Percentiles rank a stretch among this genome's conserved stretches.
These are phyloP conservation scores for Combretum micranthum DNA, from an alignment of 345 rosid genomes.

Conservation along the genomic window DNA sequence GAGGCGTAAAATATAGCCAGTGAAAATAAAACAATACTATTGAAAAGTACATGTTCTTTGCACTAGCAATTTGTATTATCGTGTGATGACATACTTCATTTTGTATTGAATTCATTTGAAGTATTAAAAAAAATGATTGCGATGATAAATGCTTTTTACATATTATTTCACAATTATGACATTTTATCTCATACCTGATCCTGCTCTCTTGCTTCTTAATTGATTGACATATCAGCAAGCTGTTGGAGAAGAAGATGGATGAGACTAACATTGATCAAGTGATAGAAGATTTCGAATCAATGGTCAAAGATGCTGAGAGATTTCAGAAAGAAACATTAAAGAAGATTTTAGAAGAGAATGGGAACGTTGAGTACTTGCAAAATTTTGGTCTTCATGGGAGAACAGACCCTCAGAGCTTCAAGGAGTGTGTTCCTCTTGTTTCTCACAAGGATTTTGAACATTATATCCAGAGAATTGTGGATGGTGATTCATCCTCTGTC, in stretches of 20 bases:
- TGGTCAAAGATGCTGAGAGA: conserved; percentile 55
- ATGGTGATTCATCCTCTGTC: conserved; percentile 57
- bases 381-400: conserved; percentile 65
- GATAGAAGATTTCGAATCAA: conserved; percentile 59
- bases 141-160: no score
- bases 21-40: no score
- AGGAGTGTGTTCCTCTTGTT: conserved; percentile 60
- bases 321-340: conserved; percentile 63
- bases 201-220: neutral
- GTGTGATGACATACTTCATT: no score
- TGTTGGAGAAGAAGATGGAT: conserved; percentile 58
- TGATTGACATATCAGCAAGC: conserved; percentile 17
- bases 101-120: no score
- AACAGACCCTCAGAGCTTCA: conserved; percentile 68
- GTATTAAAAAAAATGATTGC: no score
- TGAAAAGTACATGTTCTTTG: no score
- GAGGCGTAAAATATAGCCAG: no score
- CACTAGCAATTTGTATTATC: no score
- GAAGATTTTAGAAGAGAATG: conserved; percentile 62
- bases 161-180: no score
- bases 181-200: neutral
- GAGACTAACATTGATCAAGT: conserved; percentile 36
- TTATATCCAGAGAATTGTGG: conserved; percentile 52
- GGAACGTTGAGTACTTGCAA: conserved; percentile 57
- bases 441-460: conserved; percentile 69